Conservation (phyloP, 768 basidiomycete species). For the Mycena chlorophos region DNA sequence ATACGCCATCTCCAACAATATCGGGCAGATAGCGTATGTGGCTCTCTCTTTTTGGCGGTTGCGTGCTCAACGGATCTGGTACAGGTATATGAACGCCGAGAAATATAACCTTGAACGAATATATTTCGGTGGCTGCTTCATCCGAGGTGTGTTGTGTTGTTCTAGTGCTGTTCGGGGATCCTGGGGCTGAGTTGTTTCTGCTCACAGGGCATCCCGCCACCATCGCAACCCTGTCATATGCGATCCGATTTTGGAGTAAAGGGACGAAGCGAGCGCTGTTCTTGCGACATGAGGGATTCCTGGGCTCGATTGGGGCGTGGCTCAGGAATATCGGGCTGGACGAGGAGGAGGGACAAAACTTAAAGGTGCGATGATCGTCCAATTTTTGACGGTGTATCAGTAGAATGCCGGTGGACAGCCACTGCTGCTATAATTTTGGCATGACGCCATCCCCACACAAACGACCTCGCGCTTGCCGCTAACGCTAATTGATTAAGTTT, state of each 20-base stretch:
- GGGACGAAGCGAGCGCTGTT: slow-evolving; percentile 96
- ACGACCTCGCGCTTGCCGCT: not conserved
- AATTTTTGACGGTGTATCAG: not conserved
- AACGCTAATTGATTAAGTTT: not conserved
- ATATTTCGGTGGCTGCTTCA: slow-evolving; percentile 99
- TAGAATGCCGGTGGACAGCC: slow-evolving; percentile 1
- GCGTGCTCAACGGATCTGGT: slow-evolving; percentile 10
- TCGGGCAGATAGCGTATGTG: slow-evolving; percentile 99
- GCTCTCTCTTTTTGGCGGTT: slow-evolving; percentile 26
- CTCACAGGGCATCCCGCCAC: slow-evolving; percentile 89
- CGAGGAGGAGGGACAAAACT: not conserved
- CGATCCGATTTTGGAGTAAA: slow-evolving; percentile 99
- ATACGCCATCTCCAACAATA: slow-evolving; percentile 98
- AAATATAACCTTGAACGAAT: slow-evolving; percentile 96
- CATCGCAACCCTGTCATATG: slow-evolving; percentile 95
- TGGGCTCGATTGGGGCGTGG: slow-evolving; percentile 37
- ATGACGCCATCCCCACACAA: not conserved
- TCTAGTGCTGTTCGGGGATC: not conserved
- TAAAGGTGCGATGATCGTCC: not conserved
- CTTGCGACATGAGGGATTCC: slow-evolving; percentile 95
- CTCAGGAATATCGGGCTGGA: not conserved
- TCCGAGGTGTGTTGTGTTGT: slow-evolving; percentile 66
- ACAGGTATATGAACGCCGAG: slow-evolving; percentile 98
- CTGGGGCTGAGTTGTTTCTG: slow-evolving; percentile 20
- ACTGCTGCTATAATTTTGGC: not conserved